phyloP scores from a whole-genome alignment of 345 rosid genomes.

The Eucalyptus pauciflora region DNA sequence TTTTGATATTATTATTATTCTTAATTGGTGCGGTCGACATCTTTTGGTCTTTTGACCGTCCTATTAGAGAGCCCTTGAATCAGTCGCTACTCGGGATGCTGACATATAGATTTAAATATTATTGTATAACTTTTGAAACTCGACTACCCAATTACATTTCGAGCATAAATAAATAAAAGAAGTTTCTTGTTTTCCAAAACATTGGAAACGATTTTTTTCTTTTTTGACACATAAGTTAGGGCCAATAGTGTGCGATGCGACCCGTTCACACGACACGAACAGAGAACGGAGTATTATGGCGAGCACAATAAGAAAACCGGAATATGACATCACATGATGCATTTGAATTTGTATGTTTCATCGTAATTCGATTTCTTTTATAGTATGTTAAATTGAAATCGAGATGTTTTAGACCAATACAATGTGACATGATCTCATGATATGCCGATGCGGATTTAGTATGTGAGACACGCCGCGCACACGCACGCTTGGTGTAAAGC shows the following conservation, averaged over 20 bases:
- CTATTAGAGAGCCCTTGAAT: neutral
- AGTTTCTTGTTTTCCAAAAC: neutral
- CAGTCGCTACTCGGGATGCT: neutral
- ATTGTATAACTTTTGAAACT: neutral
- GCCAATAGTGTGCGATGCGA: accelerated
- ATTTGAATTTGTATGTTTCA: neutral
- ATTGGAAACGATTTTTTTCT: accelerated
- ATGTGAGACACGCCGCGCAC: accelerated
- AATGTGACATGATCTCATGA: neutral
- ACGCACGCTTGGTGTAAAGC: accelerated
- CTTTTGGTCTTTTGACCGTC: neutral
- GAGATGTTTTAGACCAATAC: neutral
- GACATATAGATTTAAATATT: neutral
- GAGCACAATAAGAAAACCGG: accelerated
- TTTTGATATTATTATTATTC: neutral
- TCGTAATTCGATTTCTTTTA: no score
- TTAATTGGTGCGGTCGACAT: accelerated
- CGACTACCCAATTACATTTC: accelerated
- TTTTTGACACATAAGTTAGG: neutral
- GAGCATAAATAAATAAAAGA: accelerated
- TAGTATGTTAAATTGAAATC: neutral
- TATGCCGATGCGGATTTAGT: no score
- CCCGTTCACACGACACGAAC: accelerated
- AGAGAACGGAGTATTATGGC: no score
- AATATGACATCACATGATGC: neutral